Percentiles rank a stretch among this genome's conserved stretches.
These are phyloP conservation scores for Lachnellula subtilissima DNA, from an alignment of 2,329 filamentous ascomycete species.

Conservation along the genomic window DNA sequence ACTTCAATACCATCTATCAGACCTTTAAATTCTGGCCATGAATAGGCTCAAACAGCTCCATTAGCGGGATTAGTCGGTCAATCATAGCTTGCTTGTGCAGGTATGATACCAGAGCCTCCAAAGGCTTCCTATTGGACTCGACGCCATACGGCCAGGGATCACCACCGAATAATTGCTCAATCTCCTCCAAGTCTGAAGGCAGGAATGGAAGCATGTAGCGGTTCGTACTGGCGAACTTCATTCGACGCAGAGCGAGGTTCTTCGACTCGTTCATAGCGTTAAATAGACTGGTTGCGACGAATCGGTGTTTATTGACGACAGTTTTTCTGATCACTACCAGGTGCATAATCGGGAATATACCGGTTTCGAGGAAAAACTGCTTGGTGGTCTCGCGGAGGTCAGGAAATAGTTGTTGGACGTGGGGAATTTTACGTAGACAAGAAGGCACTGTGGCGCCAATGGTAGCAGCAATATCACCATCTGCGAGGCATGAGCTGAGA, in stretches of 20 bases:
- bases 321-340: constrained; percentile 6
- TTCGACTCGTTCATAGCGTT: constrained; percentile 33
- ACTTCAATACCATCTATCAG: neutral
- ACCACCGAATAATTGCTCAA: constrained; percentile 32
- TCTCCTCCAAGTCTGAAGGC: constrained; percentile 31
- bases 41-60: constrained; percentile 27
- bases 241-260: constrained; percentile 28
- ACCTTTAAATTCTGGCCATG: constrained; percentile 8
- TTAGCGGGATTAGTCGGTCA: constrained; percentile 23
- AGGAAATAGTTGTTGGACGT: constrained; percentile 32
- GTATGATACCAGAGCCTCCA: constrained; percentile 30
- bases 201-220: constrained; percentile 36
- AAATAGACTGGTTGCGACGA: constrained; percentile 30
- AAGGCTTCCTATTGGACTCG: constrained; percentile 30
- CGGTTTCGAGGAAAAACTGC: constrained; percentile 30
- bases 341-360: constrained; percentile 17
- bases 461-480: constrained; percentile 35
- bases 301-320: constrained; percentile 27
- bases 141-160: constrained; percentile 34
- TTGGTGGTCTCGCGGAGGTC: constrained; percentile 33
- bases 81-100: constrained; percentile 32
- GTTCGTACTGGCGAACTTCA: constrained; percentile 27
- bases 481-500: constrained; percentile 30
- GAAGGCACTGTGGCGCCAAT: constrained; percentile 33
- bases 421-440: constrained; percentile 27